A percentile compares a stretch with the other conserved stretches of the same genome.
Evolutionary conservation across 2,329 filamentous ascomycete species (phyloP).

Genomic region (Fusarium sacchari): DNA sequence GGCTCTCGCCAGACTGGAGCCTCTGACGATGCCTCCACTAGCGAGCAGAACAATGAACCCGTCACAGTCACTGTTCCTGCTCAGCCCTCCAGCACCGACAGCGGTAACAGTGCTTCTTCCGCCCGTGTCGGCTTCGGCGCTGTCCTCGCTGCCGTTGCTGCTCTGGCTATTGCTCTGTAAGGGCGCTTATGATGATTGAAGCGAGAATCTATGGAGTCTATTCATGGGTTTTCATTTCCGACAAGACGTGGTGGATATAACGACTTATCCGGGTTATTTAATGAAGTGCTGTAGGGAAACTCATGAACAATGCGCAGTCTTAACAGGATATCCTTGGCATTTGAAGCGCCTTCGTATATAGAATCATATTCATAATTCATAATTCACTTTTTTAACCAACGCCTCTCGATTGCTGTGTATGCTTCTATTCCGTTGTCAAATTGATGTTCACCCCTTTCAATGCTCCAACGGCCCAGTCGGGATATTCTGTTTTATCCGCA

Average conservation of each 20-base stretch:
- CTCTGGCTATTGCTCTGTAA: conserved; percentile 41
- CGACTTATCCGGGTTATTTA: conserved; percentile 35
- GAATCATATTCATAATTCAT: conserved; percentile 32
- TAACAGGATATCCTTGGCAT: conserved; percentile 17
- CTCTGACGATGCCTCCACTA: conserved; percentile 9
- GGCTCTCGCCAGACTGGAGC: conserved; percentile 5
- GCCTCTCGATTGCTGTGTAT: background rate
- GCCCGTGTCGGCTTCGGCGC: conserved; percentile 36
- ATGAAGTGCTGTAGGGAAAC: conserved; percentile 31
- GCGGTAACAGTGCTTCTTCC: conserved; percentile 30
- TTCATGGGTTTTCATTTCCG: conserved; percentile 8
- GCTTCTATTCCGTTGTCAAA: conserved; percentile 43
- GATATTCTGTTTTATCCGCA: conserved; percentile 70
- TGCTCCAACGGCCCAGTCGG: conserved; percentile 85
- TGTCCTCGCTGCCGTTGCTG: conserved; percentile 35
- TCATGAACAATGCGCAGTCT: conserved; percentile 13
- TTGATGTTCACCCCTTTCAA: conserved; percentile 83
- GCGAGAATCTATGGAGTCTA: background rate
- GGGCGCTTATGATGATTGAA: background rate
- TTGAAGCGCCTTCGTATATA: conserved; percentile 35
- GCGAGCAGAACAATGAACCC: conserved; percentile 9
- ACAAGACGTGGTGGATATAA: conserved; percentile 26
- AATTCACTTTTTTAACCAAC: conserved; percentile 9
- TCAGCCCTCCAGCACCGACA: conserved; percentile 17
- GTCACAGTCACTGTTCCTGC: conserved; percentile 28